Evolutionary conservation across 139 green algal genomes (phyloP), one percentile per base, ranked within the genome.

Genomic region (Axilococcus clingmanii): DNA sequence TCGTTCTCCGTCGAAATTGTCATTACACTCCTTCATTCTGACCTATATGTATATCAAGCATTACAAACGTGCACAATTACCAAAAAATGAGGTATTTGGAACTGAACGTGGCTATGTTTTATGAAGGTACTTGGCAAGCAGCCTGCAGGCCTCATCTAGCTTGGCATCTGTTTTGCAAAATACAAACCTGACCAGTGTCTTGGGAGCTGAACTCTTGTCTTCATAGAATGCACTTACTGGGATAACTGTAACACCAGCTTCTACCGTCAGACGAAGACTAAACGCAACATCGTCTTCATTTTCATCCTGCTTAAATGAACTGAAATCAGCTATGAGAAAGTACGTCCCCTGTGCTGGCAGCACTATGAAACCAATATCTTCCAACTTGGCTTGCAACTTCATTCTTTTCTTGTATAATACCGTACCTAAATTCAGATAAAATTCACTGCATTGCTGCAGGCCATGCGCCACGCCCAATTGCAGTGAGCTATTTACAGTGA

Each of bases 121-220:
- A 7, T 7, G 20, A 40, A 77, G 59, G 72, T 84, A 90, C 0
- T 28, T n/a, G n/a, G 48, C 22, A 28, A 88, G 55, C 37, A 41
- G 36, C 11, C 75, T 68, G 4, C 46, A 55, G 0, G 77, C 82
- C 6, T 61, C 56, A 19, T 63, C 8, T 48, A 92, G 55, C 66
- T 86, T 88, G 4, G 55, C 49, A 35, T 91, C 79, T 3, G 76
- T 57, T 59, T 92, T 93, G 71, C 82, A 91, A 55, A 80, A 85
- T 35, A 75, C 82, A 49, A 91, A 91, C 7, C 82, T 71, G 12
- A 86, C 69, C 3, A 87, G 69, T 6, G 53, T 50, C 8, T 38
- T 41, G 4, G 73, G 76, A 14, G 59, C 52, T 5, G 7, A 31
- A 17, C 29, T 51, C 30, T 31, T n/a, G 40, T 60, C 29, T 2